A percentile compares a stretch with the other conserved stretches of the same genome.
Evolutionary conservation across 805 yeast genomes (phyloP).

Genomic region (Nakazawaea siamensis): DNA sequence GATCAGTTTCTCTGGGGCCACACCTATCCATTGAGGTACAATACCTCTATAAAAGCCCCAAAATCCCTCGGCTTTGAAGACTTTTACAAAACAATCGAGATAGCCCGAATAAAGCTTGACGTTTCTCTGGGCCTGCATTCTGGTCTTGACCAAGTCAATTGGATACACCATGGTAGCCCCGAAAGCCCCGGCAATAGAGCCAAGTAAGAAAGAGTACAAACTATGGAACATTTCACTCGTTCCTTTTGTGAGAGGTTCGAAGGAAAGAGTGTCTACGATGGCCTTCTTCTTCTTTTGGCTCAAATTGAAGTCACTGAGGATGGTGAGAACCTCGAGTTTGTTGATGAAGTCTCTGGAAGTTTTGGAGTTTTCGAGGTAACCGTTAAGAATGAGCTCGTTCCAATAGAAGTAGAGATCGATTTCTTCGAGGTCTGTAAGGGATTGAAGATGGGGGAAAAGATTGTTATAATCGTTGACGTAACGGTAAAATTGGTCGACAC

Average conservation of each 20-base stretch:
- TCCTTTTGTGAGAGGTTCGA: constrained; percentile 26
- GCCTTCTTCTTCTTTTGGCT: constrained; percentile 23
- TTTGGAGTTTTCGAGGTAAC: constrained; percentile 18
- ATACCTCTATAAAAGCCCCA: constrained; percentile 87
- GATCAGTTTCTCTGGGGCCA: constrained; percentile 97
- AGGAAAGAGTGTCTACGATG: constrained; percentile 18
- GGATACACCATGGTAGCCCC: constrained; percentile 99
- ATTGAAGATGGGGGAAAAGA: constrained; percentile 5
- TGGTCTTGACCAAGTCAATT: constrained; percentile 89
- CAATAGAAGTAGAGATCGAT: constrained; percentile 25
- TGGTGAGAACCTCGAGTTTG: constrained; percentile 16
- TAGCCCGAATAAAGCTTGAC: constrained; percentile 69
- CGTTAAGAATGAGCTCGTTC: constrained; percentile 22
- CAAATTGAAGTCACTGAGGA: constrained; percentile 19
- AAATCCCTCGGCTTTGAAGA: constrained; percentile 68
- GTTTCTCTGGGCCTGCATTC: constrained; percentile 93
- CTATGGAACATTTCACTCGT: constrained; percentile 69
- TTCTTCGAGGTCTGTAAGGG: constrained; percentile 18
- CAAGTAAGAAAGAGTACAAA: constrained; percentile 77
- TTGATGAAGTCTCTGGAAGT: constrained; percentile 39
- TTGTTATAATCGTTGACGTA: constrained; percentile 15
- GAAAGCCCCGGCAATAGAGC: constrained; percentile 94
- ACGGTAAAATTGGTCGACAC: constrained; percentile 17
- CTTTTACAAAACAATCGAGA: constrained; percentile 77
- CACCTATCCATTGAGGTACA: constrained; percentile 92